phyloP scores from a whole-genome alignment of 306 rosid genomes.

The Pyrus communis region DNA sequence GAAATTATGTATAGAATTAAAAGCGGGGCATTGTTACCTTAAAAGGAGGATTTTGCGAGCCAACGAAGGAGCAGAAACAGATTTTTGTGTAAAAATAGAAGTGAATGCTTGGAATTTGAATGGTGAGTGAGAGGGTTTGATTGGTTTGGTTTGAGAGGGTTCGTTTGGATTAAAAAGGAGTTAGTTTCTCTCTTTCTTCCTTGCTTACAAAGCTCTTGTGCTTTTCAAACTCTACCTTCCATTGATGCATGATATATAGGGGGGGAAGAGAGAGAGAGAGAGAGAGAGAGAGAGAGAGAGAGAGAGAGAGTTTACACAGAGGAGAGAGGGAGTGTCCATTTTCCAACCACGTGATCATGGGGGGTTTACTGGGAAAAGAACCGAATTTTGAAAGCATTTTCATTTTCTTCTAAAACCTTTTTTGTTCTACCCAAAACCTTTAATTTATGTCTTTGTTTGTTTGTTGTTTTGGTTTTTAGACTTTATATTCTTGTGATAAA shows the following conservation, averaged over 20 bases:
- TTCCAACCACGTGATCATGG: slow-evolving; percentile 8
- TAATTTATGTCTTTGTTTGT: background rate
- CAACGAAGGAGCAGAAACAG: slow-evolving; percentile 12
- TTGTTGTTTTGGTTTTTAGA: background rate
- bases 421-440: background rate
- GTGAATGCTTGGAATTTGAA: background rate
- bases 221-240: background rate
- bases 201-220: slow-evolving; percentile 3
- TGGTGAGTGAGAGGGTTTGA: background rate
- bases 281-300: background rate
- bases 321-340: background rate
- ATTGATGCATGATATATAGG: background rate
- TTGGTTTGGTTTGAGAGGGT: background rate
- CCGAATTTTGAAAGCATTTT: background rate
- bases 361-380: background rate
- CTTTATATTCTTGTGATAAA: background rate
- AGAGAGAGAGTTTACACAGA: background rate
- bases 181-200: background rate
- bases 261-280: fast-evolving
- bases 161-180: slow-evolving; percentile 2
- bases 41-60: slow-evolving; percentile 24
- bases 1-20: background rate
- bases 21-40: slow-evolving; percentile 26
- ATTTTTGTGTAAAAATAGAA: slow-evolving; percentile 3
- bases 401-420: background rate